phyloP scores from a whole-genome alignment of 352 stramenopile genomes.

The Plasmopara viticola region DNA sequence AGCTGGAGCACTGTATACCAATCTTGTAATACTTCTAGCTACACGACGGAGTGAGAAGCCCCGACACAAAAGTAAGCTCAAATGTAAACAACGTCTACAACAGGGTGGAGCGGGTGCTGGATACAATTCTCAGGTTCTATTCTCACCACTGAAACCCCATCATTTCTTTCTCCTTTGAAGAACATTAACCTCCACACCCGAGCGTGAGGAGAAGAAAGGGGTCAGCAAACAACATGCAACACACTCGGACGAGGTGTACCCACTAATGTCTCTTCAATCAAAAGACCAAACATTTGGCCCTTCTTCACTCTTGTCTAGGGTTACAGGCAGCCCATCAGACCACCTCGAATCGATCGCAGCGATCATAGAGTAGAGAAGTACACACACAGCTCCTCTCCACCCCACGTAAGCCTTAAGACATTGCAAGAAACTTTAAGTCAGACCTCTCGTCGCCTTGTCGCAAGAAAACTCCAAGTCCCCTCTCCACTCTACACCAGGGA shows the following conservation, averaged over 20 bases:
- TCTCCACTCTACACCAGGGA: conserved; percentile 14
- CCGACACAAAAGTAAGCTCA: conserved; percentile 8
- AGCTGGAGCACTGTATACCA: conserved; percentile 8
- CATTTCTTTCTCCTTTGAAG: conserved; percentile 68
- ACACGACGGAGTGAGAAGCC: conserved; percentile 20
- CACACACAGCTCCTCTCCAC: conserved; percentile 9
- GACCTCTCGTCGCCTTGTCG: conserved; percentile 11
- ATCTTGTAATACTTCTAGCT: conserved; percentile 13
- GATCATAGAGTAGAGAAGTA: conserved; percentile 8
- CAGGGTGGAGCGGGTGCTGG: conserved; percentile 10
- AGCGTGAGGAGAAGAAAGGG: conserved; percentile 67
- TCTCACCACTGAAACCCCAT: conserved; percentile 47
- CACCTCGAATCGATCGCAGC: conserved; percentile 28
- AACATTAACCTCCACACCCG: conserved; percentile 4
- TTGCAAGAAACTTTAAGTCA: conserved; percentile 7
- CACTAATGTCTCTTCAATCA: conserved; percentile 5
- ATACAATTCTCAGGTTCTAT: conserved; percentile 9
- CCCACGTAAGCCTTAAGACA: conserved; percentile 9
- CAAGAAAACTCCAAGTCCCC: conserved; percentile 1
- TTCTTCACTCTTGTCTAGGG: conserved; percentile 41
- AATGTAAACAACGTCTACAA: conserved; percentile 12
- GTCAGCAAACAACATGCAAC: conserved; percentile 61
- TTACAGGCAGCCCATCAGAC: conserved; percentile 60
- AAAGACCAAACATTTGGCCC: conserved; percentile 5
- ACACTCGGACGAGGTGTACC: conserved; percentile 16